Evolutionary conservation across 1,284 basidiomycete species (phyloP).

Genomic region (Anthracocystis panici-leucophaei): DNA sequence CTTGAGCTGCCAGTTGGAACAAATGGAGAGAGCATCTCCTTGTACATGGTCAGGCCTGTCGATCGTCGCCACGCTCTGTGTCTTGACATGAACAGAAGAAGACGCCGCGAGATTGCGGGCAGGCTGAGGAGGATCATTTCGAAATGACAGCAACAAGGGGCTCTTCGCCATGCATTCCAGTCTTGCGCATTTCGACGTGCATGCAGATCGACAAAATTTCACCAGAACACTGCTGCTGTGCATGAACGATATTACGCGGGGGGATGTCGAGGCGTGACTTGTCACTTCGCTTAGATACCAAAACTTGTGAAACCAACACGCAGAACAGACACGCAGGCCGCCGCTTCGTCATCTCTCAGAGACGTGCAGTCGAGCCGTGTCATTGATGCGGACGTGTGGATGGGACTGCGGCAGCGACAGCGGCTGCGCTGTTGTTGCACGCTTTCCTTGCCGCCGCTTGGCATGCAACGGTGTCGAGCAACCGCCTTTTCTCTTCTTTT

Average conservation of each 20-base stretch:
- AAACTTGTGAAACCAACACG: slow-evolving; percentile 14
- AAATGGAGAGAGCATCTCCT: too few relatives aligned
- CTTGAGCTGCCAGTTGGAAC: background rate
- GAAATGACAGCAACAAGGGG: slow-evolving; percentile 22
- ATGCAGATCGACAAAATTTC: slow-evolving; percentile 3
- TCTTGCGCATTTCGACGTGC: slow-evolving; percentile 30
- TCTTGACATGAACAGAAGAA: background rate
- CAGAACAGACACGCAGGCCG: background rate
- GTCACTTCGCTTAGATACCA: slow-evolving; percentile 15
- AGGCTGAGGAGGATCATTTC: background rate
- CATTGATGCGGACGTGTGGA: background rate
- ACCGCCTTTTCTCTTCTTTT: background rate
- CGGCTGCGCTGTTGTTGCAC: background rate
- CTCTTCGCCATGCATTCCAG: slow-evolving; percentile 9
- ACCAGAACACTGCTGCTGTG: slow-evolving; percentile 1
- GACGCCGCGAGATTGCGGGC: background rate
- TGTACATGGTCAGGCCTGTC: too few relatives aligned
- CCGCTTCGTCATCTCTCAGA: background rate
- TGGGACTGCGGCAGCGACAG: background rate
- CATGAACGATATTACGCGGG: background rate
- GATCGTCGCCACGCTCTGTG: slow-evolving; percentile 4
- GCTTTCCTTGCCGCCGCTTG: background rate
- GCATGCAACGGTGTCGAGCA: slow-evolving; percentile 5
- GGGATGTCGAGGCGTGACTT: slow-evolving; percentile 17
- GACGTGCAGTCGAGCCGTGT: background rate